Base-by-base conservation (phyloP, 805 yeast genomes). In the Kazachstania bromeliacearum region DNA sequence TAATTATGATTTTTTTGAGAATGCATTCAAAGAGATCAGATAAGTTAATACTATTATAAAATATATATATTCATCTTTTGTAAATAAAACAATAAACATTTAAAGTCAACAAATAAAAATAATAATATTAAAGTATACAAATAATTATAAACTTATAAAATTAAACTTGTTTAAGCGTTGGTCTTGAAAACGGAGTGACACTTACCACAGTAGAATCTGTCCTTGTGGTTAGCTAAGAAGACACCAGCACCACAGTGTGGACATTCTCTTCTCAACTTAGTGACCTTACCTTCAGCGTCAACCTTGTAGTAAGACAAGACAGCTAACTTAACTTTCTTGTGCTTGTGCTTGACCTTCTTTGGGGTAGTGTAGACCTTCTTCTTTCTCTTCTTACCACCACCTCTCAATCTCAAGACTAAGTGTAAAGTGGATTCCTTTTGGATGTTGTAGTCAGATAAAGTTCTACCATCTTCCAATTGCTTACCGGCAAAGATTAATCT, bases 331-430 rank as follows among this genome's bases (percentile, higher is more conserved):
- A 84, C 85, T 79, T 89, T 92, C 85, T 84, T 92, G 83, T 85
- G 96, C 83, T 87, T 88, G 94, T 92, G 97, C 76, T 74, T 85
- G 76, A 92, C 85, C 83, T 88, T 94, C 88, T 92, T 92, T 78
- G 98, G 98, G 67, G 97, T 89, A 75, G 97, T 89, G 89, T 89
- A 92, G 68, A 87, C 96, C 94, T 89, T 89, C 96, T 92, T 92
- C 92, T 92, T 92, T 81, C 95, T 89, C 92, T 92, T 92, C 85
- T 88, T 92, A 77, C 95, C 95, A 73, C 95, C 96, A 75, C 97
- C 97, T 76, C 96, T 85, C 67, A 89, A 83, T 78, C 96, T 87
- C 53, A 89, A 74, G 51, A 89, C 97, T 73, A 89, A 79, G 70
- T 89, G 96, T 38, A 88, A 69, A 45, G 96, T 88, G 47, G 96